Evolutionary conservation across 208 protist species (phyloP).

Genomic region (Leishmania arabica): DNA sequence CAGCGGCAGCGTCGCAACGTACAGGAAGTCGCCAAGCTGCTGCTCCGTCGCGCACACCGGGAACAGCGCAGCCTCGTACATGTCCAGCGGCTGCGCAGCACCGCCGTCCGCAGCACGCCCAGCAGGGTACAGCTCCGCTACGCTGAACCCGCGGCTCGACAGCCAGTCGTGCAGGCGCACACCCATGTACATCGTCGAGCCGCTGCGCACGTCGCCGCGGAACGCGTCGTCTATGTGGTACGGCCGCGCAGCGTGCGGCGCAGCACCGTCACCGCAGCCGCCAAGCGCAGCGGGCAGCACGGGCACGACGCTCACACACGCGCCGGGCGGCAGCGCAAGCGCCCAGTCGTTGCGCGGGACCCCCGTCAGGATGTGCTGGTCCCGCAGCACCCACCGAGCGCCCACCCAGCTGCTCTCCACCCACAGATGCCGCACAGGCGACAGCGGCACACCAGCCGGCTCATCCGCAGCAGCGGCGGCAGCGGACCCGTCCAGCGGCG

Average conservation of each 20-base stretch:
- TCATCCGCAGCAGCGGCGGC: constrained; percentile 4
- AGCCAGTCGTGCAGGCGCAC: constrained; percentile 38
- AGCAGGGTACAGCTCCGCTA: constrained; percentile 28
- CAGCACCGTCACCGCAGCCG: not conserved
- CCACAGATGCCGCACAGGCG: constrained; percentile 34
- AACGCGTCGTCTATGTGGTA: constrained; percentile 53
- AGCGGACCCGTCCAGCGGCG: constrained; percentile 20
- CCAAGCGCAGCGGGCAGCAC: constrained; percentile 5
- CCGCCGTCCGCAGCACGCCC: not conserved
- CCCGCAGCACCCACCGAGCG: constrained; percentile 24
- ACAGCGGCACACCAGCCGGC: not conserved
- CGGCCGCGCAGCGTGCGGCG: constrained; percentile 31
- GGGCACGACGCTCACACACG: constrained; percentile 45
- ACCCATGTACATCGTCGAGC: constrained; percentile 39
- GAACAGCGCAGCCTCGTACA: constrained; percentile 40
- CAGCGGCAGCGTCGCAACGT: constrained; percentile 23
- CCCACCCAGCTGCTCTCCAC: constrained; percentile 51
- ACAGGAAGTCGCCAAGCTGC: constrained; percentile 39
- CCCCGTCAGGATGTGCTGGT: constrained; percentile 44
- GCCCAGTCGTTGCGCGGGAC: constrained; percentile 48
- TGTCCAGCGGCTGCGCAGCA: constrained; percentile 17
- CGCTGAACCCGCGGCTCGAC: constrained; percentile 14
- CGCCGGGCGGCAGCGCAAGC: constrained; percentile 30
- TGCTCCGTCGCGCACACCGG: constrained; percentile 31
- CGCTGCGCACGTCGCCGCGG: constrained; percentile 25